Evolutionary conservation across 441 rosid species (phyloP).

Genomic region (Erysimum pusillum): DNA sequence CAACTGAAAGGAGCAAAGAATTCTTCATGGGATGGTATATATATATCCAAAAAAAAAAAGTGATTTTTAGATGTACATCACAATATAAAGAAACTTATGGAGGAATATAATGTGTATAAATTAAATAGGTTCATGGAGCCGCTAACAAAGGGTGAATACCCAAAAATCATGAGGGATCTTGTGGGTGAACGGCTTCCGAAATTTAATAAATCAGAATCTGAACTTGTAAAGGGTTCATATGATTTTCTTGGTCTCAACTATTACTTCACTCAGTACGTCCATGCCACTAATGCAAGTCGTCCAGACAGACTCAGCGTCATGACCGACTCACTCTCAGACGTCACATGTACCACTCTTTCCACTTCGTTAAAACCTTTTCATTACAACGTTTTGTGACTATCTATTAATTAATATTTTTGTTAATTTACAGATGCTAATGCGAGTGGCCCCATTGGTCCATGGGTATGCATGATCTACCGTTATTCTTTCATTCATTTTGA

Average conservation of each 20-base stretch:
- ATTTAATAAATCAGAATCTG: constrained; percentile 40
- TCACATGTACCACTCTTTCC: constrained; percentile 31
- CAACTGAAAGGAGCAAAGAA: constrained; percentile 72
- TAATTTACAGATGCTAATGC: neutral
- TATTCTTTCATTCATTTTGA: neutral
- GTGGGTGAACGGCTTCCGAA: constrained; percentile 52
- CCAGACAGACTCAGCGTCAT: neutral
- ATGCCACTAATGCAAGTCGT: neutral
- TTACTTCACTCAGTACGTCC: constrained; percentile 46
- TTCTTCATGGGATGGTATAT: constrained; percentile 76
- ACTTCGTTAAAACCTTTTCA: no score
- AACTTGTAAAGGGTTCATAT: constrained; percentile 43
- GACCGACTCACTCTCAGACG: constrained; percentile 20
- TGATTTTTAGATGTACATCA: no score
- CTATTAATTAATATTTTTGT: neutral
- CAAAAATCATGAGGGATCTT: constrained; percentile 44
- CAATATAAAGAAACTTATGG: no score
- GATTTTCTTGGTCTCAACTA: constrained; percentile 61
- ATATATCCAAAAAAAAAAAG: neutral
- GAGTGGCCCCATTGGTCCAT: constrained; percentile 17
- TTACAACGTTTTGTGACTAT: neutral
- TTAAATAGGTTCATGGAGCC: constrained; percentile 51
- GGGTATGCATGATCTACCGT: constrained; percentile 6
- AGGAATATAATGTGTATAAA: no score
- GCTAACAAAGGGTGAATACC: constrained; percentile 53